Evolutionary conservation across 1,139 yeast genomes (phyloP).

Genomic region (Hemisphaericaspora subhashii): DNA sequence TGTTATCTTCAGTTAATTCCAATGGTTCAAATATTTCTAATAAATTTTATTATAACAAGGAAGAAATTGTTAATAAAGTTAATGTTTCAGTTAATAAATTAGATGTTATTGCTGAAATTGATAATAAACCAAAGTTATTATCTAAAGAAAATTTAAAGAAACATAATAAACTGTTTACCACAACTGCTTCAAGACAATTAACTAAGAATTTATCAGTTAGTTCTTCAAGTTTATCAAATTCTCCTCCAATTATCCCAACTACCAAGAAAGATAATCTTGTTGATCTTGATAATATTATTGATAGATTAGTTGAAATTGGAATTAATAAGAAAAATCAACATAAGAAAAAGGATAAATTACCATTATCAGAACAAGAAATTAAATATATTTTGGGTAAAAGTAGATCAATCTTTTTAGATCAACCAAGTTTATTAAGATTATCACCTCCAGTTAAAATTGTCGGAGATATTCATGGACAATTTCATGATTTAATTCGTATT

Average conservation of each 20-base stretch:
- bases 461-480: conserved; percentile 88
- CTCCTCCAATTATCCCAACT: conserved; percentile 28
- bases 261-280: conserved; percentile 24
- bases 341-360: conserved; percentile 42
- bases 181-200: conserved; percentile 4
- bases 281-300: conserved; percentile 58
- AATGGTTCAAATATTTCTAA: conserved; percentile 9
- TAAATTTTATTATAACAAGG: conserved; percentile 1
- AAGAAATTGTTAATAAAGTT: conserved; percentile 13
- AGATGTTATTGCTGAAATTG: conserved; percentile 44
- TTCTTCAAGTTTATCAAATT: conserved; percentile 23
- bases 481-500: conserved; percentile 69
- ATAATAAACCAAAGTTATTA: conserved; percentile 1
- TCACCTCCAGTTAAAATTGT: conserved; percentile 86
- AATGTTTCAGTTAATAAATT: conserved; percentile 22
- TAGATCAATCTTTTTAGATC: conserved; percentile 67
- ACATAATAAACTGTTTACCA: conserved; percentile 4
- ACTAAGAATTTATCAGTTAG: conserved; percentile 13
- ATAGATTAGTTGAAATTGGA: conserved; percentile 51
- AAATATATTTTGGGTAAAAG: conserved; percentile 66
- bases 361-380: conserved; percentile 54
- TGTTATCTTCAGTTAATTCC: conserved; percentile 41
- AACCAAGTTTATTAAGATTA: conserved; percentile 73
- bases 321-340: conserved; percentile 21
- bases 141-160: conserved; percentile 14